These are phyloP conservation scores for Paramyrothecium roridum DNA, from an alignment of 2,329 filamentous ascomycete species.

Conservation along the genomic window DNA sequence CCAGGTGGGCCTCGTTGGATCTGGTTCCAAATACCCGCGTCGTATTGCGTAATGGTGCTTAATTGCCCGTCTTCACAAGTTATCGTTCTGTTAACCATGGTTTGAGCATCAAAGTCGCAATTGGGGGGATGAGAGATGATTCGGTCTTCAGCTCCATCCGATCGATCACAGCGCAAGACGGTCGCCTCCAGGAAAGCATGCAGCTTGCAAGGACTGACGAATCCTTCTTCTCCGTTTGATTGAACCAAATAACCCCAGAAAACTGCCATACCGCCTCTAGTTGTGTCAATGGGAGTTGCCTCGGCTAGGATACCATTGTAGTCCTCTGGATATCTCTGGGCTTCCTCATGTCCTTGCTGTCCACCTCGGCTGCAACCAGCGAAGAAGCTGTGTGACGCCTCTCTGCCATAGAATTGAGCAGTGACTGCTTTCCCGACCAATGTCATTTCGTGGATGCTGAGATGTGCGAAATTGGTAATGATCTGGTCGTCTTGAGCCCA, in stretches of 20 bases:
- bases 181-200: not conserved
- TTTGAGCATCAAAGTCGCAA: not conserved
- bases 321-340: not conserved
- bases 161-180: not conserved
- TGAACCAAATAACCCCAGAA: not conserved
- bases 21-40: not conserved
- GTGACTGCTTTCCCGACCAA: conserved; percentile 1
- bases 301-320: not conserved
- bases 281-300: not conserved
- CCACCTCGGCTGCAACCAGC: not conserved
- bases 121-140: not conserved
- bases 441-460: conserved; percentile 1
- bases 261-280: not conserved
- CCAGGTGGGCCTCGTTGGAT: not conserved
- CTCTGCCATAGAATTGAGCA: not conserved
- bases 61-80: not conserved
- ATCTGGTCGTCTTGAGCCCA: not conserved
- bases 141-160: not conserved
- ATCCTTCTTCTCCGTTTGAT: not conserved
- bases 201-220: not conserved
- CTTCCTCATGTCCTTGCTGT: not conserved
- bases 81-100: not conserved
- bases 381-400: conserved; percentile 1
- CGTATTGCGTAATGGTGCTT: not conserved
- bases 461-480: not conserved